Conservation (phyloP, 2,329 filamentous ascomycete species). For the Monilinia aucupariae region DNA sequence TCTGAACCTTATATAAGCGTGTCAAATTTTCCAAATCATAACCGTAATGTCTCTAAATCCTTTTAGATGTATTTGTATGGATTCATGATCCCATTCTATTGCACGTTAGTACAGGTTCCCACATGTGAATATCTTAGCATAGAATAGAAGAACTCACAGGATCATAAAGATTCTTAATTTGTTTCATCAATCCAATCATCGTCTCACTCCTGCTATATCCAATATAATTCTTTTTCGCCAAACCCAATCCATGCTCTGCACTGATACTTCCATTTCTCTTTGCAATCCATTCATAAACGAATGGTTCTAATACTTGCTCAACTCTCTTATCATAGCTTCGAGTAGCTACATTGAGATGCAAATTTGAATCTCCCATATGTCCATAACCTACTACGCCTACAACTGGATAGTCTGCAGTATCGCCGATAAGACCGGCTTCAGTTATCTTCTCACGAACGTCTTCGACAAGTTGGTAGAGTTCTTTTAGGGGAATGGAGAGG, state of each 20-base stretch:
- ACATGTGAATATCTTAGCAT: not conserved
- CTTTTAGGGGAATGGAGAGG: slow-evolving; percentile 81
- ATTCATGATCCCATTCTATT: slow-evolving; percentile 10
- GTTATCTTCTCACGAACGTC: slow-evolving; percentile 71
- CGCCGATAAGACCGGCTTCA: slow-evolving; percentile 70
- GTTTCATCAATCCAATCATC: slow-evolving; percentile 87
- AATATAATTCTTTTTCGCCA: slow-evolving; percentile 95
- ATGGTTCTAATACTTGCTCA: slow-evolving; percentile 84
- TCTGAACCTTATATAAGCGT: not conserved
- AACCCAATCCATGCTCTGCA: slow-evolving; percentile 87
- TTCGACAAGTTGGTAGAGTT: slow-evolving; percentile 85
- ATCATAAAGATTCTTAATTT: slow-evolving; percentile 90
- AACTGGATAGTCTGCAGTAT: slow-evolving; percentile 70
- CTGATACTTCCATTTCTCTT: slow-evolving; percentile 88
- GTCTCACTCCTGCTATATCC: slow-evolving; percentile 85
- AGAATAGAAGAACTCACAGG: slow-evolving; percentile 57
- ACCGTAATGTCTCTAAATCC: not conserved
- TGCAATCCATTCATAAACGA: slow-evolving; percentile 94
- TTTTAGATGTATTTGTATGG: slow-evolving; percentile 13
- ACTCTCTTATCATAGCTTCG: slow-evolving; percentile 80
- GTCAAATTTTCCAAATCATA: not conserved
- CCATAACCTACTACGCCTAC: slow-evolving; percentile 92
- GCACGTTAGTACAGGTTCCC: not conserved
- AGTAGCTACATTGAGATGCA: slow-evolving; percentile 87
- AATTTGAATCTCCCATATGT: slow-evolving; percentile 95